phyloP scores from a whole-genome alignment of 169 alveolate species.

The Eimeria praecox region DNA sequence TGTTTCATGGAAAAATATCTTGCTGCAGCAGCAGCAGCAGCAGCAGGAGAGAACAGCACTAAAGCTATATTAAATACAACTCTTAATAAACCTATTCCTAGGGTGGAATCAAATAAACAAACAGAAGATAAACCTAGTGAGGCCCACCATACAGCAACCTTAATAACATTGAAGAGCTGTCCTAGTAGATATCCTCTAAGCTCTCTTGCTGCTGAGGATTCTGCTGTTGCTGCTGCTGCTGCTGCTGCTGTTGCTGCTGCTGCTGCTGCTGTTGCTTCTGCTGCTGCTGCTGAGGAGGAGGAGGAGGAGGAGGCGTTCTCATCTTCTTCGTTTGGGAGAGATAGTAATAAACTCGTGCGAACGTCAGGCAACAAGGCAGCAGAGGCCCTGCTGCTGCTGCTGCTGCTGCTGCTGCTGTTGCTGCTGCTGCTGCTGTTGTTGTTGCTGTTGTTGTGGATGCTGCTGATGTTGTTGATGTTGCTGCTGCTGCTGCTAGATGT shows the following conservation, averaged over 20 bases:
- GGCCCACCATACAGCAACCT: conserved; percentile 89
- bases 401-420: conserved; percentile 38
- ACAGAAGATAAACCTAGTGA: conserved; percentile 83
- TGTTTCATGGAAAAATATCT: conserved; percentile 57
- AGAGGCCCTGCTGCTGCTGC: conserved; percentile 44
- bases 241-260: too few species aligned
- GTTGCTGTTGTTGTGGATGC: conserved; percentile 22
- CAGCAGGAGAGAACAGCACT: conserved; percentile 84
- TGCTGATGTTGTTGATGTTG: conserved; percentile 69
- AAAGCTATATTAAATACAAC: conserved; percentile 84
- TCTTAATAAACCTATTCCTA: conserved; percentile 82
- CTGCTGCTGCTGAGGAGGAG: background rate
- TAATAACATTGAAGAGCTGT: conserved; percentile 87
- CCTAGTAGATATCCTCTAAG: conserved; percentile 84
- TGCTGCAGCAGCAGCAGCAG: conserved; percentile 86
- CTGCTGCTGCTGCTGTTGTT: conserved; percentile 2
- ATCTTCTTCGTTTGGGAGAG: too few species aligned
- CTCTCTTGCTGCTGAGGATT: background rate
- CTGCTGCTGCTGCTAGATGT: conserved; percentile 18
- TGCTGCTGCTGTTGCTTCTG: background rate
- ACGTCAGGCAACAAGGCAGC: background rate
- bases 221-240: background rate
- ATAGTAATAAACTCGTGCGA: background rate
- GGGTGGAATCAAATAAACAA: conserved; percentile 14
- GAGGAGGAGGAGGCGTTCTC: background rate